Conservation (phyloP, 192 early-diverging fungal species). For the Backusella tuberculispora region DNA sequence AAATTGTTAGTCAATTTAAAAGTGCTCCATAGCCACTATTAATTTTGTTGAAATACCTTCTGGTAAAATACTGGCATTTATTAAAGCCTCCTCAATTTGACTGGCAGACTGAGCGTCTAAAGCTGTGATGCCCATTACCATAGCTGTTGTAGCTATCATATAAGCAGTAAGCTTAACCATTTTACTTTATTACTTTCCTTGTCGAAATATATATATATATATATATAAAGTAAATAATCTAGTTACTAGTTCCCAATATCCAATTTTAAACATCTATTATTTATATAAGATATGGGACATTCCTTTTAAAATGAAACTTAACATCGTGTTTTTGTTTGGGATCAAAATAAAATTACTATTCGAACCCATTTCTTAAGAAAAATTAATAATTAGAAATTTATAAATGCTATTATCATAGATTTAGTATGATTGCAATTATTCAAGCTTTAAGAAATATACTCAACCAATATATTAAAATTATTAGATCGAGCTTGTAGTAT, state of each 20-base stretch:
- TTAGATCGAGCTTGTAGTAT: too few species aligned
- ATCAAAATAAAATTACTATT: conserved; percentile 16
- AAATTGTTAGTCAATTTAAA: neutral
- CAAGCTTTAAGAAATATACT: too few species aligned
- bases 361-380: neutral
- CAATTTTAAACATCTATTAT: neutral
- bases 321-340: neutral
- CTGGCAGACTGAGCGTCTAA: neutral
- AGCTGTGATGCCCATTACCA: neutral
- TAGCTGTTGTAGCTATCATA: neutral
- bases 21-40: neutral
- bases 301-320: conserved; percentile 1
- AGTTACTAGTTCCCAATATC: neutral
- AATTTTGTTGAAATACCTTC: neutral
- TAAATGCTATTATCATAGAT: too few species aligned
- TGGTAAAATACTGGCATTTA: neutral
- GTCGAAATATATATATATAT: neutral
- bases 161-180: conserved; percentile 19
- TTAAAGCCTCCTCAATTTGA: neutral
- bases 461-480: too few species aligned
- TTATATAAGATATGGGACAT: neutral
- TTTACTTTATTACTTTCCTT: neutral
- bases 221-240: neutral
- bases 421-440: too few species aligned
- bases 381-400: neutral